Conservation (phyloP, 345 rosid species). For the Ceriops decandra region DNA sequence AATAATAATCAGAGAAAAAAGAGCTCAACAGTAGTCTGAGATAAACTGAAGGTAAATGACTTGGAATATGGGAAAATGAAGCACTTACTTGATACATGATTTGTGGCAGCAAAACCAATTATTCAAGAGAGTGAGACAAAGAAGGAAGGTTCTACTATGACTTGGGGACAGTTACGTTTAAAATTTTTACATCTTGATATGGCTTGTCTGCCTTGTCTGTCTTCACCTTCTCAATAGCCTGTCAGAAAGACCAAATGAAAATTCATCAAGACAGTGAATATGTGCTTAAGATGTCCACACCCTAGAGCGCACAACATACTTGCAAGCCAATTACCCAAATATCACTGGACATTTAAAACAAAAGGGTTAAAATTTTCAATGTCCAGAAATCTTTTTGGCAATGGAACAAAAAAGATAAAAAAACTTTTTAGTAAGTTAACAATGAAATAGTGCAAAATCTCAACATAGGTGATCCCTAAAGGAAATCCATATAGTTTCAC, state of each 20-base stretch:
- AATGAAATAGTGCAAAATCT: too few species aligned
- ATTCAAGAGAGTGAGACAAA: neutral
- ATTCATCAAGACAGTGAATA: neutral
- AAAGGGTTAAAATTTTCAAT: too few species aligned
- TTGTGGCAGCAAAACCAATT: neutral
- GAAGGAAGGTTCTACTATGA: constrained; percentile 27
- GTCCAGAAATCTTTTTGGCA: too few species aligned
- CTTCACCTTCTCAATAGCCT: constrained; percentile 96
- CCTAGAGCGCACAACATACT: neutral
- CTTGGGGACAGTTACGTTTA: constrained; percentile 84
- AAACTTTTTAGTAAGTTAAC: too few species aligned
- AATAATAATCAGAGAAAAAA: neutral
- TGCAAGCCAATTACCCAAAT: neutral
- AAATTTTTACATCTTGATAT: constrained; percentile 81
- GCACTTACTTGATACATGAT: constrained; percentile 7
- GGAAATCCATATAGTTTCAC: too few species aligned
- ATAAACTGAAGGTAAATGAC: neutral
- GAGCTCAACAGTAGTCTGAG: neutral
- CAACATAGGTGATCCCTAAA: too few species aligned
- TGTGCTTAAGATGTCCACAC: neutral
- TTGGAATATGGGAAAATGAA: neutral
- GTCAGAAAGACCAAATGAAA: constrained; percentile 13
- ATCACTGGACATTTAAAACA: too few species aligned
- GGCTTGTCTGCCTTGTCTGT: constrained; percentile 83
- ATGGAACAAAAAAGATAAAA: too few species aligned